Evolutionary conservation across 257 asterid species (phyloP).

Genomic region (Gynochthodes officinalis): DNA sequence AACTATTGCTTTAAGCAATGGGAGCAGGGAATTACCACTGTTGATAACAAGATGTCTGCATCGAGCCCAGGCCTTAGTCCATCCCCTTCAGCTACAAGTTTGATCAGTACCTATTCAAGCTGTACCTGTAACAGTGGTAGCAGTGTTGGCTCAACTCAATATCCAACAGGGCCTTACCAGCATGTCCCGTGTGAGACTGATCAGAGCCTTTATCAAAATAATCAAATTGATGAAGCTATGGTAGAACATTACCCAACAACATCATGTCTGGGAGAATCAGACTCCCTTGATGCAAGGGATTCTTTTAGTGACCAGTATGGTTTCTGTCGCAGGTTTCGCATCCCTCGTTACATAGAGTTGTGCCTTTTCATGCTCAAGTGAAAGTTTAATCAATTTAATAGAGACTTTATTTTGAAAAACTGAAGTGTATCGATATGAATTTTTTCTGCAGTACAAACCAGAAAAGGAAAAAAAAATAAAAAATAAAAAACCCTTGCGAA

Average conservation of each 20-base stretch:
- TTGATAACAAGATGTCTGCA: slow-evolving; percentile 35
- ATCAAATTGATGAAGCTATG: slow-evolving; percentile 40
- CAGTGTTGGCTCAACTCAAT: slow-evolving; percentile 59
- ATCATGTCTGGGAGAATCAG: slow-evolving; percentile 35
- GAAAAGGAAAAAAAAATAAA: not conserved
- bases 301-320: slow-evolving; percentile 40
- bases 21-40: slow-evolving; percentile 40
- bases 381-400: not conserved
- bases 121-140: slow-evolving; percentile 62
- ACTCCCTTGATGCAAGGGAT: slow-evolving; percentile 37
- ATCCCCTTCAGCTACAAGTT: slow-evolving; percentile 65
- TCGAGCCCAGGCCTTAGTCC: slow-evolving; percentile 48
- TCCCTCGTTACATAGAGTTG: not conserved
- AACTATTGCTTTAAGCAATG: slow-evolving; percentile 73
- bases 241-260: slow-evolving; percentile 33
- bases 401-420: not conserved
- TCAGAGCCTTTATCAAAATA: slow-evolving; percentile 39
- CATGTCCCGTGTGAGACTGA: slow-evolving; percentile 50
- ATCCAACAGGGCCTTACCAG: slow-evolving; percentile 62
- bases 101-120: slow-evolving; percentile 61
- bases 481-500: too few species aligned
- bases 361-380: slow-evolving; percentile 1
- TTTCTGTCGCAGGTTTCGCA: slow-evolving; percentile 61
- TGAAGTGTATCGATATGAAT: not conserved
- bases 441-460: not conserved